These are phyloP conservation scores for Xylaria polymorpha DNA, from an alignment of 2,329 filamentous ascomycete genomes.

Conservation along the genomic window DNA sequence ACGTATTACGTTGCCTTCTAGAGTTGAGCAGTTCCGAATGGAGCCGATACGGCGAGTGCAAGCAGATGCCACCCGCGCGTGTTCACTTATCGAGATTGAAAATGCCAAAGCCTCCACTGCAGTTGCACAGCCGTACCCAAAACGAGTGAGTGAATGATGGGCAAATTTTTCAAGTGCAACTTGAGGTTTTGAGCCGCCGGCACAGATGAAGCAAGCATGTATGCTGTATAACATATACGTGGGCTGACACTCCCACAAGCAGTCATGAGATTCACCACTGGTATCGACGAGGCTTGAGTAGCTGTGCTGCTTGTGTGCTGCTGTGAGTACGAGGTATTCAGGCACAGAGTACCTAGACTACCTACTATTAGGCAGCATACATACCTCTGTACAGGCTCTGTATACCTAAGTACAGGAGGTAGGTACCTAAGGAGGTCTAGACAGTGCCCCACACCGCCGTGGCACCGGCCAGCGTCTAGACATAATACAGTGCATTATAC, in stretches of 20 bases:
- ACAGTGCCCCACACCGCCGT: not conserved
- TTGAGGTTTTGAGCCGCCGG: not conserved
- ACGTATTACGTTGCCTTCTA: not conserved
- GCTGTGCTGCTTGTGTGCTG: not conserved
- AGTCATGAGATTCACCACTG: conserved; percentile 8
- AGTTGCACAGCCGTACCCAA: not conserved
- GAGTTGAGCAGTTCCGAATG: not conserved
- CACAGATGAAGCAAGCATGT: not conserved
- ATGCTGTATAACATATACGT: conserved; percentile 1
- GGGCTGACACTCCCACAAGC: not conserved
- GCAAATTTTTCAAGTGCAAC: not conserved
- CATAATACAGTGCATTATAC: conserved; percentile 6
- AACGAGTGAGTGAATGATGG: not conserved
- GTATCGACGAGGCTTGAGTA: conserved; percentile 1
- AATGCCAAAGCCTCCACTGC: not conserved
- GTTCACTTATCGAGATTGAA: not conserved
- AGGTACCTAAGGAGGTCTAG: too few species aligned
- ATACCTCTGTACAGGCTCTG: too few species aligned
- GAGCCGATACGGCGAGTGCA: not conserved
- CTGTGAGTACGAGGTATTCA: not conserved
- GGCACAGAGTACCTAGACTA: too few species aligned
- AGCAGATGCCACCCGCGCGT: not conserved
- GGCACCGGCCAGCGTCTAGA: not conserved
- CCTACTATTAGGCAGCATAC: too few species aligned
- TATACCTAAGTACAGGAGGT: too few species aligned